phyloP scores from a whole-genome alignment of 768 basidiomycete genomes.

The Paxillus involutus region DNA sequence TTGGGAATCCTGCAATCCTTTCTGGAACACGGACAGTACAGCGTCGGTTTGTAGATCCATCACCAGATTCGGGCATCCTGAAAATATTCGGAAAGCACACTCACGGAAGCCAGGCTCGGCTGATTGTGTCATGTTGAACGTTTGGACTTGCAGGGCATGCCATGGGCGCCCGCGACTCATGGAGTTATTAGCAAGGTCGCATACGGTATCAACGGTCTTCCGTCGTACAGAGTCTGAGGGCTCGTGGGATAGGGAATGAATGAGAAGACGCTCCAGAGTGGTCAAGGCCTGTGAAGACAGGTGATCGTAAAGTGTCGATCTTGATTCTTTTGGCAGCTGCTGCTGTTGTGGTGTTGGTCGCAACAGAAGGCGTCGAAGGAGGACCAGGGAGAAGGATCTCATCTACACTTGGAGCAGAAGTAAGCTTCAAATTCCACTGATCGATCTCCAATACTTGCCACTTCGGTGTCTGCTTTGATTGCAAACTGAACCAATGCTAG shows the following conservation, averaged over 20 bases:
- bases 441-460: slow-evolving; percentile 47
- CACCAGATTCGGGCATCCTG: slow-evolving; percentile 72
- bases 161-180: slow-evolving; percentile 78
- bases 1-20: slow-evolving; percentile 65
- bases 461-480: slow-evolving; percentile 73
- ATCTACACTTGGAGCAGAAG: slow-evolving; percentile 46
- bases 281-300: slow-evolving; percentile 64
- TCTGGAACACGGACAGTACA: slow-evolving; percentile 64
- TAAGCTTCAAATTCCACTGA: slow-evolving; percentile 3
- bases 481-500: slow-evolving; percentile 80
- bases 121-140: slow-evolving; percentile 58
- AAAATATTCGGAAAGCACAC: slow-evolving; percentile 69
- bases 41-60: slow-evolving; percentile 74
- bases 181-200: slow-evolving; percentile 72
- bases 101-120: slow-evolving; percentile 44
- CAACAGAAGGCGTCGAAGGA: slow-evolving; percentile 77
- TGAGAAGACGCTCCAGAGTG: slow-evolving; percentile 69
- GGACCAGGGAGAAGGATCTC: slow-evolving; percentile 82
- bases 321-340: slow-evolving; percentile 29
- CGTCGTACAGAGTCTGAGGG: slow-evolving; percentile 55
- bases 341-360: slow-evolving; percentile 46
- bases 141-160: slow-evolving; percentile 76
- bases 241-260: slow-evolving; percentile 69
- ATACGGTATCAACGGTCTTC: slow-evolving; percentile 73
- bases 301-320: slow-evolving; percentile 76